Evolutionary conservation across 2,329 filamentous ascomycete species (phyloP), one percentile per base, ranked within the genome.

Genomic region (Aspergillus arachidicola): DNA sequence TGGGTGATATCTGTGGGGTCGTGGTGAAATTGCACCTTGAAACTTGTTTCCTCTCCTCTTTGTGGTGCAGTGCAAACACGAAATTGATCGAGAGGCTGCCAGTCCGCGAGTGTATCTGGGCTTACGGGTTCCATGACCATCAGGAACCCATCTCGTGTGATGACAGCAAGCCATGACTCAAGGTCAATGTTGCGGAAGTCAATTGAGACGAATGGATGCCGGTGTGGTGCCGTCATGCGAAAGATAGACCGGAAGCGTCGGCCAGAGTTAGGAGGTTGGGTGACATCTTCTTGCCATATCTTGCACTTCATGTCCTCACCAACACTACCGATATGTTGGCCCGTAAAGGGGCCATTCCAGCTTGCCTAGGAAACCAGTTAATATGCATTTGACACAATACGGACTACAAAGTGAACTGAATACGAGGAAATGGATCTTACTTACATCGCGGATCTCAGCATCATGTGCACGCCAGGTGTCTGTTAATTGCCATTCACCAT

Each of bases 391-490:
- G 63, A 69, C 65, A 60, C 45, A 32, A 59, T 30, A 36, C 38
- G 64, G 54, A 43, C 51, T 28, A 48, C 45, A 59, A 54, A 58
- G 41, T 43, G 57, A 54, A 61, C 69, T 72, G 64, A 64, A 62
- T 66, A 30, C 45, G 36, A 53, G 21, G 57, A 63, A n/a, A 26
- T 11, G 10, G 53, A 41, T 54, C n/a, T 46, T 60, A 80, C 83
- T 79, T 81, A 93, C 92, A 85, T 97, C 93, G 64, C 93, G 84
- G 66, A 98, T 91, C 79, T 97, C 93, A 57, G 92, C 92, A 74
- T 93, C 91, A 76, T 98, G 94, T 21, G 93, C 94, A 55, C 87
- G 88, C 93, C 94, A 97, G 61, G 88, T 93, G 80, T 98, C 94
- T 74, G 89, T 91, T 43, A 95, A 81, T 58, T 87, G 85, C 92